These are phyloP conservation scores for Astragalus glycyphyllos DNA, from an alignment of 306 rosid genomes.

Conservation along the genomic window DNA sequence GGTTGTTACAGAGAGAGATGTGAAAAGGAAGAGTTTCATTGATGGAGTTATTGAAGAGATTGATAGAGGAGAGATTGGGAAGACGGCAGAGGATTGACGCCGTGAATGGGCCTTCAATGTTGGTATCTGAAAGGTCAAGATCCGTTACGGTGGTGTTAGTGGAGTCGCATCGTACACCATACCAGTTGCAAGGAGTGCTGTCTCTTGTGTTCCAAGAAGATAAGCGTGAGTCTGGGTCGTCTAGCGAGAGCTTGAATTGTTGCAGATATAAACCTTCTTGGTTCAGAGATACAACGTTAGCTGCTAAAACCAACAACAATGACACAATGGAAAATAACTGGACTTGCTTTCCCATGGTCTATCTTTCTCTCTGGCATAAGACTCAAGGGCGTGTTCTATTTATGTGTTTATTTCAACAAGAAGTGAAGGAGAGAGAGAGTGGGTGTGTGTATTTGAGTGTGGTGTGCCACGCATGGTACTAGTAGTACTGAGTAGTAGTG, in stretches of 20 bases:
- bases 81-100: constrained; percentile 67
- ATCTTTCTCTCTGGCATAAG: neutral
- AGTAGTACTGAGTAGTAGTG: neutral
- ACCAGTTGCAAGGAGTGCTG: constrained; percentile 76
- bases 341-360: neutral
- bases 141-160: constrained; percentile 49
- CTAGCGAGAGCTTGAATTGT: constrained; percentile 58
- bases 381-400: neutral
- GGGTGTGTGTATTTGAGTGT: constrained; percentile 38
- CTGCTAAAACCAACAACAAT: neutral
- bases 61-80: constrained; percentile 55
- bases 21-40: constrained; percentile 62
- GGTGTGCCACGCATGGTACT: constrained; percentile 29
- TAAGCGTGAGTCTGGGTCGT: constrained; percentile 61
- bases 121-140: constrained; percentile 66
- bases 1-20: constrained; percentile 55
- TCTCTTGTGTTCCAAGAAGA: constrained; percentile 66
- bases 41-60: constrained; percentile 80
- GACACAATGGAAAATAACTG: neutral
- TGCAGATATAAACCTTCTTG: constrained; percentile 75
- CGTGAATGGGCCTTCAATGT: constrained; percentile 68
- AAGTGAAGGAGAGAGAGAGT: neutral
- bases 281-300: constrained; percentile 49
- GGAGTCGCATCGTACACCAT: constrained; percentile 58
- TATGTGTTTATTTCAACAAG: constrained; percentile 31